Conservation (phyloP, 441 rosid species). For the Capsella rubella region DNA sequence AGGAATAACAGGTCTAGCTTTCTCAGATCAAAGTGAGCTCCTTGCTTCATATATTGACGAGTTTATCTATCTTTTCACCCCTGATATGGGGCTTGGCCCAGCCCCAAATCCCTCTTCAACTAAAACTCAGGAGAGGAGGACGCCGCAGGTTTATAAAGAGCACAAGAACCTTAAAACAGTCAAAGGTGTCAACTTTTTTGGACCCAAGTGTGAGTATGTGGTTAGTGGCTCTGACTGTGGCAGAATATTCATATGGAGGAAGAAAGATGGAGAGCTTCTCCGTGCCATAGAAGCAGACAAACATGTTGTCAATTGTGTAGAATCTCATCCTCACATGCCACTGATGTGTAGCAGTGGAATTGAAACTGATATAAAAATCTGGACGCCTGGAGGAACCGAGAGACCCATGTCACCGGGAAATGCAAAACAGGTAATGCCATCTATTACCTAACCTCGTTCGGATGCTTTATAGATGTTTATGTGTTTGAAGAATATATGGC, state of each 20-base stretch:
- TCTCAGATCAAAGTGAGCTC: conserved; percentile 85
- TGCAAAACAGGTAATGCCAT: conserved; percentile 53
- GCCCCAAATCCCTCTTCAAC: conserved; percentile 42
- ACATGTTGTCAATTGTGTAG: conserved; percentile 76
- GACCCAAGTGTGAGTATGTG: conserved; percentile 88
- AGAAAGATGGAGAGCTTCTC: conserved; percentile 77
- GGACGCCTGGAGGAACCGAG: conserved; percentile 73
- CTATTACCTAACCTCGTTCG: not conserved
- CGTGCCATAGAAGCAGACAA: conserved; percentile 84
- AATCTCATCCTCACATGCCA: conserved; percentile 78
- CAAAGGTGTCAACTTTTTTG: conserved; percentile 87
- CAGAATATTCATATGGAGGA: conserved; percentile 87
- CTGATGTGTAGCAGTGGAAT: conserved; percentile 83
- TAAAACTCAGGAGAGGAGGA: conserved; percentile 41
- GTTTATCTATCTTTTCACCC: conserved; percentile 72
- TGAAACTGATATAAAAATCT: conserved; percentile 77
- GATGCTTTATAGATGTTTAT: not conserved
- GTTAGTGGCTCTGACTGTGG: conserved; percentile 96
- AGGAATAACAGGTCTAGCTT: conserved; percentile 90
- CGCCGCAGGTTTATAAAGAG: conserved; percentile 78
- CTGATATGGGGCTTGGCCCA: conserved; percentile 77
- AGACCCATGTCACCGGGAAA: conserved; percentile 61
- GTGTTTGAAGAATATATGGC: conserved; percentile 1
- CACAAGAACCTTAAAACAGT: conserved; percentile 75
- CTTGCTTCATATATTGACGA: conserved; percentile 79